These are phyloP conservation scores for Cryptococcus sp. DNA, from an alignment of 1,284 basidiomycete genomes.

Conservation along the genomic window DNA sequence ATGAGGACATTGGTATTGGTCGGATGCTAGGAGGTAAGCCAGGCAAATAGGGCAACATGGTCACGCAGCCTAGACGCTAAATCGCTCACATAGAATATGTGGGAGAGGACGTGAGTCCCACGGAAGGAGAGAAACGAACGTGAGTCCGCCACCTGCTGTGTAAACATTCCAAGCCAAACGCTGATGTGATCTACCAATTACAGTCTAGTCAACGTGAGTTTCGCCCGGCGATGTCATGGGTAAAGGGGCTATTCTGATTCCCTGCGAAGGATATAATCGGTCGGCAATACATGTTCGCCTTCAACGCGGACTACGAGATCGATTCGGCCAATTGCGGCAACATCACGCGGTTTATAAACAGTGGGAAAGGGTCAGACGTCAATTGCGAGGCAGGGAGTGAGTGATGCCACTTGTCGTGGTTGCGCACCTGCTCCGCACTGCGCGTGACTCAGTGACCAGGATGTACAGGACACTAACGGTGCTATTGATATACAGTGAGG, in stretches of 20 bases:
- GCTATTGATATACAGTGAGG: not conserved
- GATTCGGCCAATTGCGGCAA: conserved; percentile 22
- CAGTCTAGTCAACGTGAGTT: conserved; percentile 16
- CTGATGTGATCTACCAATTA: not conserved
- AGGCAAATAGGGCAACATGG: too few species aligned
- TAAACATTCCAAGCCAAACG: not conserved
- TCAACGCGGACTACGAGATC: conserved; percentile 13
- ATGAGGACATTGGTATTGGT: conserved; percentile 15
- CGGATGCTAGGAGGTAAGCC: conserved; percentile 18
- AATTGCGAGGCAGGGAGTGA: conserved; percentile 17
- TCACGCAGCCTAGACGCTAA: too few species aligned
- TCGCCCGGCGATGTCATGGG: not conserved
- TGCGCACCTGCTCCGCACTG: too few species aligned
- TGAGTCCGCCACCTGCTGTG: conserved; percentile 9
- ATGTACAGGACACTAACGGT: too few species aligned
- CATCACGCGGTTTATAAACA: conserved; percentile 22
- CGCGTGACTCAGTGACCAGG: too few species aligned
- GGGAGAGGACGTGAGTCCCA: conserved; percentile 17
- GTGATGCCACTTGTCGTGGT: not conserved
- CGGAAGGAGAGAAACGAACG: conserved; percentile 18
- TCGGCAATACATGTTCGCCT: conserved; percentile 22
- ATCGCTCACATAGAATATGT: conserved; percentile 20
- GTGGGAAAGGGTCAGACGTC: conserved; percentile 8
- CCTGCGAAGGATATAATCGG: conserved; percentile 9
- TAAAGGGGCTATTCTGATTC: not conserved